Conservation (phyloP, 2,329 filamentous ascomycete species). For the Aspergillus novoparasiticus region DNA sequence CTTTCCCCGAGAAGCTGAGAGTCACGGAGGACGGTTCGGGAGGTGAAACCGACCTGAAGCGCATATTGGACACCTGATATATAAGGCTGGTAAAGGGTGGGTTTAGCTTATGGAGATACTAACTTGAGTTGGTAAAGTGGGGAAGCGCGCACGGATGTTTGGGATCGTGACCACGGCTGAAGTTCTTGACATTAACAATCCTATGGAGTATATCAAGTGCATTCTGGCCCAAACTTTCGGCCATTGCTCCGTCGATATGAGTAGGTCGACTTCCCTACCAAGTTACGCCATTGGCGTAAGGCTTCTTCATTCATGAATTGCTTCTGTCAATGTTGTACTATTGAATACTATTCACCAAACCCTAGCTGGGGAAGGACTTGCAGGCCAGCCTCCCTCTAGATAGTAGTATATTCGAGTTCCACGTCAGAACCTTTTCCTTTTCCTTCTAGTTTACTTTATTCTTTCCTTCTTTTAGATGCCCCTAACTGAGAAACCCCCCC, state of each 20-base stretch:
- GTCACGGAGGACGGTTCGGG: slow-evolving; percentile 22
- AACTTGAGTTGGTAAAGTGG: not conserved
- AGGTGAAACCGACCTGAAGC: slow-evolving; percentile 8
- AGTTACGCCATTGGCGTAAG: too few species aligned
- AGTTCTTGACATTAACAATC: not conserved
- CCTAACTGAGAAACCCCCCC: not conserved
- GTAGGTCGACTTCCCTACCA: too few species aligned
- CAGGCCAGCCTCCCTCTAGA: not conserved
- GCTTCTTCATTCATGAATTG: too few species aligned
- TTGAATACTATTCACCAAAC: too few species aligned
- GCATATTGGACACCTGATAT: slow-evolving; percentile 25
- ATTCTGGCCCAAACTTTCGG: not conserved
- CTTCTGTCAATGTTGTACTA: too few species aligned
- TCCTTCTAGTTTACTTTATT: too few species aligned
- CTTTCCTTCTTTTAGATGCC: not conserved
- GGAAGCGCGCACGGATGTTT: not conserved
- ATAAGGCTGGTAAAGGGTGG: slow-evolving; percentile 15
- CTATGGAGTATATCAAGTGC: too few species aligned
- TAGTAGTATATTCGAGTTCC: not conserved
- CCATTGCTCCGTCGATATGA: not conserved
- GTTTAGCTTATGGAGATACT: not conserved
- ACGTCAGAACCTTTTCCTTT: not conserved
- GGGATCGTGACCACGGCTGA: not conserved
- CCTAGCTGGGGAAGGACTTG: not conserved
- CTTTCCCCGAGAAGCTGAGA: slow-evolving; percentile 1